phyloP scores from a whole-genome alignment of 2,329 filamentous ascomycete genomes.

The Kalaharituber pfeilii region DNA sequence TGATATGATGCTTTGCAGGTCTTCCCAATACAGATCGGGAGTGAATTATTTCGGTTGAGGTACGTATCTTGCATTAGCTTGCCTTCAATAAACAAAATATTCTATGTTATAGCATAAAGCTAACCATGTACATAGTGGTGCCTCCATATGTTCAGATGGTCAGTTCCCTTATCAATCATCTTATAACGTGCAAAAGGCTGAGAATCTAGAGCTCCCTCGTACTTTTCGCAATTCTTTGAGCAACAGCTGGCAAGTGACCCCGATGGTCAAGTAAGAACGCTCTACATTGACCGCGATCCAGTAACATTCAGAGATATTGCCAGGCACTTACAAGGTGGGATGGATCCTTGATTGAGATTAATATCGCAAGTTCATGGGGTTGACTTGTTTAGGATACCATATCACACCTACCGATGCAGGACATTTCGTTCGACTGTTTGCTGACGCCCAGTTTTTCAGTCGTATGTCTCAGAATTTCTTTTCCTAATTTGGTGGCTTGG shows the following conservation, averaged over 20 bases:
- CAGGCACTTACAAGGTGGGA: slow-evolving; percentile 61
- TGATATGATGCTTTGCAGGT: slow-evolving; percentile 29
- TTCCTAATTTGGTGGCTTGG: slow-evolving; percentile 2
- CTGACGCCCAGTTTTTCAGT: slow-evolving; percentile 88
- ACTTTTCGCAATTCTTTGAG: slow-evolving; percentile 87
- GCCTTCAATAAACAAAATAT: background rate
- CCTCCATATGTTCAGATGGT: slow-evolving; percentile 57
- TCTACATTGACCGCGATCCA: slow-evolving; percentile 92
- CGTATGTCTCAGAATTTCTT: slow-evolving; percentile 34
- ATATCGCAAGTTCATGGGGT: background rate
- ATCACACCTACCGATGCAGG: slow-evolving; percentile 61
- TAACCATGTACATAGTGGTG: slow-evolving; percentile 34
- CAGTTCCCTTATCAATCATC: slow-evolving; percentile 25
- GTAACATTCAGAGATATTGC: slow-evolving; percentile 77
- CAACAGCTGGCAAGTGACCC: slow-evolving; percentile 55
- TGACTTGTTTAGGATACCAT: slow-evolving; percentile 50
- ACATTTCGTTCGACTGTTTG: slow-evolving; percentile 83
- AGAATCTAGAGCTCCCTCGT: slow-evolving; percentile 64
- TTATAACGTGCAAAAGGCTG: slow-evolving; percentile 26
- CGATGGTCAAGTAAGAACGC: slow-evolving; percentile 44
- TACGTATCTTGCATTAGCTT: slow-evolving; percentile 2
- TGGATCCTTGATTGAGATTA: background rate
- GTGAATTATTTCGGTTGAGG: slow-evolving; percentile 44
- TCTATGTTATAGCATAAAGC: slow-evolving; percentile 2
- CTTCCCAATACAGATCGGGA: slow-evolving; percentile 54